Conservation (phyloP, 805 yeast species). For the Cyberlindnera galapagoensis region DNA sequence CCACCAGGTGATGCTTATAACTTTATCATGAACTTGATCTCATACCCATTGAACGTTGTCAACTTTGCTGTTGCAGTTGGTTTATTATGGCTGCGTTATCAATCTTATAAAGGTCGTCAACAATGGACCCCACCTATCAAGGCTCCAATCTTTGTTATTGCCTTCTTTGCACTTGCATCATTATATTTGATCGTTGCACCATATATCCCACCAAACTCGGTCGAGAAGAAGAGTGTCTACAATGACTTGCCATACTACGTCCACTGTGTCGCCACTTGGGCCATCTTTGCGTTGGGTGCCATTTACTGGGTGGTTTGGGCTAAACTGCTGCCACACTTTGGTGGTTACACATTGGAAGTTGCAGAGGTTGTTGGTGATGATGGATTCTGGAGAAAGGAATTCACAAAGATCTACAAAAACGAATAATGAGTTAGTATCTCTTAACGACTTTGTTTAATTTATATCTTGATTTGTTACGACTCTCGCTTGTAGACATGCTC, state of each 20-base stretch:
- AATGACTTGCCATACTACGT: conserved; percentile 66
- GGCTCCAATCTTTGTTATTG: conserved; percentile 56
- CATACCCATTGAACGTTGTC: conserved; percentile 76
- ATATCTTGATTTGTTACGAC: not conserved
- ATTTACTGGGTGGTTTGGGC: conserved; percentile 65
- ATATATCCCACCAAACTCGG: conserved; percentile 64
- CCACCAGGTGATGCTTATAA: conserved; percentile 88
- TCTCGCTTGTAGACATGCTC: not conserved
- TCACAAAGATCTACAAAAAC: conserved; percentile 34
- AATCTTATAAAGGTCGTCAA: conserved; percentile 39
- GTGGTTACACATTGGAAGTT: conserved; percentile 44
- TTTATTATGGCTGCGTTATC: conserved; percentile 49
- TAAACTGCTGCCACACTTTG: conserved; percentile 45
- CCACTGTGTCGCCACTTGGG: conserved; percentile 81
- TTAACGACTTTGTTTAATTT: too few relatives aligned
- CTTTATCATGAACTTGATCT: conserved; percentile 70
- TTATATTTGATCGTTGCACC: conserved; percentile 70
- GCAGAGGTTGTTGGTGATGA: conserved; percentile 56
- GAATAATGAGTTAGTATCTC: too few relatives aligned
- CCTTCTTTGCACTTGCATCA: conserved; percentile 60
- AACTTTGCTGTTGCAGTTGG: conserved; percentile 61
- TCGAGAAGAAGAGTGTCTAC: conserved; percentile 52
- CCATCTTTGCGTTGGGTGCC: conserved; percentile 59
- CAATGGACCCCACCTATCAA: conserved; percentile 69
- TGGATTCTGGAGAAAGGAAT: conserved; percentile 66